Conservation (phyloP, 1,139 yeast species). For the Debaryomycetaceae sp. region DNA sequence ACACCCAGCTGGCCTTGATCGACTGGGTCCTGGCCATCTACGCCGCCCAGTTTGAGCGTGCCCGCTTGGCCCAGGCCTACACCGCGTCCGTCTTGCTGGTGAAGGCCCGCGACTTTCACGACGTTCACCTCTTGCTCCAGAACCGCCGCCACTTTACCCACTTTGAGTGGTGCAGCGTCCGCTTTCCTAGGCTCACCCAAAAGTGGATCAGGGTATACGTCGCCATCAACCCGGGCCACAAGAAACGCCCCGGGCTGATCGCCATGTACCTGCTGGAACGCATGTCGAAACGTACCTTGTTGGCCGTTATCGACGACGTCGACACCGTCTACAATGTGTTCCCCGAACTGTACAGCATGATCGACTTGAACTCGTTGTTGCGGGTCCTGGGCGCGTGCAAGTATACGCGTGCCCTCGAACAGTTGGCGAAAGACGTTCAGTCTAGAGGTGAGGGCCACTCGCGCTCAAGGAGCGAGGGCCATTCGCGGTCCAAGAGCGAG, state of each 20-base stretch:
- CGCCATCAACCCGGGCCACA: conserved; percentile 32
- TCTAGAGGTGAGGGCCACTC: too few relatives aligned
- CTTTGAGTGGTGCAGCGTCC: conserved; percentile 45
- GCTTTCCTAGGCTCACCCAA: conserved; percentile 44
- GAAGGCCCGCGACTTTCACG: conserved; percentile 44
- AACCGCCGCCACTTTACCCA: conserved; percentile 34
- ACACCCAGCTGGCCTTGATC: conserved; percentile 7
- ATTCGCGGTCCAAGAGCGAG: not conserved
- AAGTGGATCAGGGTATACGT: conserved; percentile 45
- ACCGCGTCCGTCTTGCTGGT: conserved; percentile 47
- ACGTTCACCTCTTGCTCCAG: conserved; percentile 40
- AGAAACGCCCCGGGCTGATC: conserved; percentile 31
- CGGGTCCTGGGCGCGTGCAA: conserved; percentile 40
- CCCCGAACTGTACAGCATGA: conserved; percentile 43
- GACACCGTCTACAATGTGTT: conserved; percentile 37
- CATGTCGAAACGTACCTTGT: conserved; percentile 32
- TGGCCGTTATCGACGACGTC: conserved; percentile 34
- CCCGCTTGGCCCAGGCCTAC: conserved; percentile 42
- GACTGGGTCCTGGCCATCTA: conserved; percentile 37
- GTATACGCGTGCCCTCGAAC: conserved; percentile 31
- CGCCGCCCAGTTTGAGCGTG: conserved; percentile 38
- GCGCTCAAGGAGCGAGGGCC: not conserved
- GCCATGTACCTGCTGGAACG: conserved; percentile 37
- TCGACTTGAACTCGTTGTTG: conserved; percentile 43
- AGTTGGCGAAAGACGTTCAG: conserved; percentile 8